phyloP scores from a whole-genome alignment of 768 basidiomycete species.

The Lactarius deliciosus region DNA sequence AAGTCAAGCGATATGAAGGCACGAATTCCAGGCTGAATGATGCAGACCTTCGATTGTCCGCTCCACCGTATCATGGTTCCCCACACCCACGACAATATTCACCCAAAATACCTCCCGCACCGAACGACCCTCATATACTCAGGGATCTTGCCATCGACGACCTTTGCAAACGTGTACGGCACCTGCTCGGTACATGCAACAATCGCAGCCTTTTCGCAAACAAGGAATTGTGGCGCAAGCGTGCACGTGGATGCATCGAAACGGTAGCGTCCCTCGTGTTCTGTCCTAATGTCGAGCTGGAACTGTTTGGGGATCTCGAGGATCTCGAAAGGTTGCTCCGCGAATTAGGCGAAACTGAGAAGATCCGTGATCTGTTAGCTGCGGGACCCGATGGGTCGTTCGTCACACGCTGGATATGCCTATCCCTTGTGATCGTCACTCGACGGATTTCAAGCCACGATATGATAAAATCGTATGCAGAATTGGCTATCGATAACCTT shows the following conservation, averaged over 20 bases:
- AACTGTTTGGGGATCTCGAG: slow-evolving; percentile 13
- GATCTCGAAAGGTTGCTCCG: background rate
- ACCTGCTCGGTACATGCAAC: no score
- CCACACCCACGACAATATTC: background rate
- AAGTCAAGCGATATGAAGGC: background rate
- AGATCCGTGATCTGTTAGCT: background rate
- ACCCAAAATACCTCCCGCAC: background rate
- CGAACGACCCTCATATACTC: background rate
- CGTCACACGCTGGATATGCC: background rate
- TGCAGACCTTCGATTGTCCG: background rate
- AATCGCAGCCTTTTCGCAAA: no score
- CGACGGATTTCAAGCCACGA: background rate
- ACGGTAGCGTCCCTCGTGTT: no score
- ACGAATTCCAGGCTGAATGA: no score
- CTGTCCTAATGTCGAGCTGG: no score
- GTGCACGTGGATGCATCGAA: no score
- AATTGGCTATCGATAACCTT: background rate
- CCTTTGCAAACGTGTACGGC: no score
- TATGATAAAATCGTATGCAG: background rate
- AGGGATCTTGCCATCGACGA: no score
- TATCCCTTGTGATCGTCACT: background rate
- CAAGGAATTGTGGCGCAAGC: no score
- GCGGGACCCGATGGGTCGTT: slow-evolving; percentile 10
- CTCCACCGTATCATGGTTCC: background rate
- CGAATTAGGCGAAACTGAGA: slow-evolving; percentile 12